phyloP scores from a whole-genome alignment of 805 yeast species.

The Suhomyces pyralidae region DNA sequence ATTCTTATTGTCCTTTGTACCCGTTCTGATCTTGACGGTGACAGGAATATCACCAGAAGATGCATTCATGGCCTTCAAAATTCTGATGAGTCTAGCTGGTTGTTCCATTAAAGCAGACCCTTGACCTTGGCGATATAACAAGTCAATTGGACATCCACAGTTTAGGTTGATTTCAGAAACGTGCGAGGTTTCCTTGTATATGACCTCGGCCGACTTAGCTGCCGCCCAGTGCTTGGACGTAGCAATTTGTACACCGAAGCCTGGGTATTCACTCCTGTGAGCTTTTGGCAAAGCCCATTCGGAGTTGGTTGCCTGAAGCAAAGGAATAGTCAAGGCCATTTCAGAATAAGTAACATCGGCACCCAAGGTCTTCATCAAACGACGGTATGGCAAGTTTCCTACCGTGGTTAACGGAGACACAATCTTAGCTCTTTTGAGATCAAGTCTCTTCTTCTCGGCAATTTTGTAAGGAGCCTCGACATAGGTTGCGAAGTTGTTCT shows the following conservation, averaged over 20 bases:
- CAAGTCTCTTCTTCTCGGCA: slow-evolving; percentile 74
- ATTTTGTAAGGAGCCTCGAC: slow-evolving; percentile 75
- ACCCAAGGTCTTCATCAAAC: slow-evolving; percentile 85
- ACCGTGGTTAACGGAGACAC: slow-evolving; percentile 96
- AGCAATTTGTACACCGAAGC: slow-evolving; percentile 93
- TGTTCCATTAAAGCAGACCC: slow-evolving; percentile 92
- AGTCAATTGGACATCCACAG: slow-evolving; percentile 97
- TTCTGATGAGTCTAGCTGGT: slow-evolving; percentile 74
- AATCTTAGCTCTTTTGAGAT: slow-evolving; percentile 72
- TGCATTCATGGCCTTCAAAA: slow-evolving; percentile 84
- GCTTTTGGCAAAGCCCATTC: slow-evolving; percentile 98
- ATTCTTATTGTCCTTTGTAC: slow-evolving; percentile 79
- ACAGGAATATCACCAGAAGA: slow-evolving; percentile 88
- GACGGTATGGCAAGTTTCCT: slow-evolving; percentile 92
- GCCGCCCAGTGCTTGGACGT: slow-evolving; percentile 92
- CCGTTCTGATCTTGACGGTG: slow-evolving; percentile 90
- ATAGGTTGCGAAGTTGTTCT: slow-evolving; percentile 47
- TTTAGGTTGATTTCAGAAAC: slow-evolving; percentile 87
- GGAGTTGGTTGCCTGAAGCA: slow-evolving; percentile 84
- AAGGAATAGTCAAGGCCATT: slow-evolving; percentile 87
- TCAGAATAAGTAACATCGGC: slow-evolving; percentile 93
- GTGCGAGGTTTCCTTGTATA: slow-evolving; percentile 53
- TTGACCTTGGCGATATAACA: slow-evolving; percentile 90
- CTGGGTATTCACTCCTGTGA: slow-evolving; percentile 75
- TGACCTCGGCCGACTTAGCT: slow-evolving; percentile 83